Base-by-base conservation (phyloP, 1,284 basidiomycete species). In the Exsudoporus floridanus region DNA sequence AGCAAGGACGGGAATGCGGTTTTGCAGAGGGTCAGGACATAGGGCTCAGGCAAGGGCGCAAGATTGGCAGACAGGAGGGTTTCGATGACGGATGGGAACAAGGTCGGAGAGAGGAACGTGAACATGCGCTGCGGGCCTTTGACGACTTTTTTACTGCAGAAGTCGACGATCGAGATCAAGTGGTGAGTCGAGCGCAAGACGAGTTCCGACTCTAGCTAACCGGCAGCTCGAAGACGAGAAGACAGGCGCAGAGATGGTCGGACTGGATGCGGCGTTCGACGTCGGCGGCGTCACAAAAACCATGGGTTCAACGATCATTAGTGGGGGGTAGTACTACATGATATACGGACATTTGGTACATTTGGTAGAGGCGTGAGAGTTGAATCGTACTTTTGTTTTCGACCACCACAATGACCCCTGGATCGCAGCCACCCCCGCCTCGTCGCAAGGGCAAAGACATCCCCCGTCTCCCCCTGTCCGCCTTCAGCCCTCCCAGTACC, bases 401-500 rank as follows among this genome's bases (percentile, higher is more conserved):
- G 71, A 45, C 34, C 50, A 38, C 25, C 44, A 46, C 40, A 19
- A 53, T 60, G 60, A 33, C 55, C 1, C 21, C 41, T 33, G 23
- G 39, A n/a, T 2, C 38, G 3, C 35, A 19, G 6, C 16, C 41
- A 7, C 10, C 27, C 18, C 27, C 40, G 18, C 16, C 23, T 6
- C 80, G 82, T 59, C 81, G 84, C 60, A 88, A 80, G 65, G 81
- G 78, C 23, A 88, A 83, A 64, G 70, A 77, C 9, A 80, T 83
- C 7, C 88, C 88, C 9, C 78, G 75, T 40, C 80, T 91, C 16
- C 88, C 88, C 0, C 66, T 83, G 31, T 88, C 86, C 13, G 88
- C 82, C 0, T 91, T 91, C 64, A 80, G 76, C 23, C 80, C 85
- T 0, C 84, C 86, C 28, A 85, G 79, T 69, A 76, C 83, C 4